These are phyloP conservation scores for Magnolia kwangsiensis DNA, from an alignment of 164 flowering plant genomes.

Conservation along the genomic window DNA sequence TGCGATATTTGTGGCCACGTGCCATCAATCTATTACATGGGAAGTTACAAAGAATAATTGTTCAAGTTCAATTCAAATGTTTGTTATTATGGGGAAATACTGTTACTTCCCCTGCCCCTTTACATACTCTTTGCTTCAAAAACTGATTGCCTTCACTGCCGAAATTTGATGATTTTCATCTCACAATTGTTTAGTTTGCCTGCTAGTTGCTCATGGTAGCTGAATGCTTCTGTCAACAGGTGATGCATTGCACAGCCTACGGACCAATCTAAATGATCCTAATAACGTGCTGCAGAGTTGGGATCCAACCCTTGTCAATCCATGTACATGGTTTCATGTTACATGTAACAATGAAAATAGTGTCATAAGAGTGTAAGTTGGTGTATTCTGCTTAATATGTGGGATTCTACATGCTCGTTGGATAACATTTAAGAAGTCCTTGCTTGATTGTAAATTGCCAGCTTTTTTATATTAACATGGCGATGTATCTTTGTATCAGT, in stretches of 20 bases:
- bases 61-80: not conserved
- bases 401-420: not conserved
- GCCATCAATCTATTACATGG: not conserved
- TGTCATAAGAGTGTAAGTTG: slow-evolving; percentile 84
- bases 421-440: not conserved
- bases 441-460: not conserved
- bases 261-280: slow-evolving; percentile 72
- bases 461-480: slow-evolving; percentile 8
- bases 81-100: not conserved
- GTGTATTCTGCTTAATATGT: not conserved
- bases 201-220: not conserved
- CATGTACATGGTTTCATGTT: slow-evolving; percentile 97
- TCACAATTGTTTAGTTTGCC: not conserved
- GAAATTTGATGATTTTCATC: not conserved
- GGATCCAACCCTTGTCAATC: slow-evolving; percentile 95
- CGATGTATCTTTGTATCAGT: slow-evolving; percentile 34
- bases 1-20: not conserved
- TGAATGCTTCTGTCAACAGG: slow-evolving; percentile 40
- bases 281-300: slow-evolving; percentile 89
- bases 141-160: too few species aligned
- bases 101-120: not conserved
- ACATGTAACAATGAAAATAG: slow-evolving; percentile 91
- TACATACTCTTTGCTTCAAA: too few species aligned
- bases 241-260: slow-evolving; percentile 79
- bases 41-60: not conserved